Base-by-base conservation (phyloP, 2,329 filamentous ascomycete genomes). In the Alternaria gansuensis region DNA sequence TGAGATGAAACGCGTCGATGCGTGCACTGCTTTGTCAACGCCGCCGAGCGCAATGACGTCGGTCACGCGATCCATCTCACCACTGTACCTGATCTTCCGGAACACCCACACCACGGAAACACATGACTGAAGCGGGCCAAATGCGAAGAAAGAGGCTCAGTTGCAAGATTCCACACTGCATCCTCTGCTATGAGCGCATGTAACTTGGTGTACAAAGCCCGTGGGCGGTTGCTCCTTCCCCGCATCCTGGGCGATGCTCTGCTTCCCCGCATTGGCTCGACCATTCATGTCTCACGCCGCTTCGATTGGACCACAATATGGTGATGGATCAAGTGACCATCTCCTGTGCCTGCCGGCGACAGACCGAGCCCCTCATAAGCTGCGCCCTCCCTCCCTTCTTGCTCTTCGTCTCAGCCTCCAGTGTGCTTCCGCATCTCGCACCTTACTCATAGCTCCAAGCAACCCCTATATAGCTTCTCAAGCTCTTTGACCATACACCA, bases 271-370 rank as follows among this genome's bases (percentile, higher is more conserved):
- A 64, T 59, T 59, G 63, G 63, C 60, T 59, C 55, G 60, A 61
- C 62, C 66, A 68, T 68, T 71, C 70, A 65, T 69, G 69, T 71
- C 70, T 60, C 65, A 62, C 62, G 51, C 69, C 67, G 68, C 67
- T 68, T 67, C 64, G 66, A 63, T 64, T 60, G 63, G 53, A 61
- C 51, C 51, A 48, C 56, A 62, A 64, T 53, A 58, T 74, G 72
- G 70, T 74, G 71, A 66, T 65, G 64, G 71, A 75, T 74, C 74
- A 77, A 72, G 70, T 77, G 74, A 76, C 70, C 55, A 49, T 56
- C 61, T 60, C 54, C 53, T 59, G 52, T 56, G 57, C 62, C 67
- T 73, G 67, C 66, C 65, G 59, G 46, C 55, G 52, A 57, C 59
- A 57, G 60, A 51, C 41, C 65, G 52, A 61, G 70, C 72, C 74